Percentiles rank a stretch among this genome's conserved stretches.
Conservation (phyloP, 169 alveolate species). For the Pseudocohnilembus persalinus region DNA sequence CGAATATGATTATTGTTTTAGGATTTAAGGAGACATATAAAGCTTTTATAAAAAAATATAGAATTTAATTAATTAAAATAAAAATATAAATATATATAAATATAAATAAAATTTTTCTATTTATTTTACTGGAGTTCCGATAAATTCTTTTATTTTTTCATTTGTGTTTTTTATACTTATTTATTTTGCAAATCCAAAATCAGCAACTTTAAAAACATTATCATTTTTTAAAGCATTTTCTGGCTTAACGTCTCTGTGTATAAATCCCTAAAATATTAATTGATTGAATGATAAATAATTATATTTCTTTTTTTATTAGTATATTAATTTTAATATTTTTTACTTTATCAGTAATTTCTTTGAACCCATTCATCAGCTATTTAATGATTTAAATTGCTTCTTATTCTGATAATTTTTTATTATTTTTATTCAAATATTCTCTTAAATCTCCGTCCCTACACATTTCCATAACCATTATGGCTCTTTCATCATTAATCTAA, state of each 20-base stretch:
- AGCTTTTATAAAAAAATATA: background rate
- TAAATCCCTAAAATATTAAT: constrained; percentile 8
- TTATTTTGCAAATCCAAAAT: constrained; percentile 39
- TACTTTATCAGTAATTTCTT: constrained; percentile 9
- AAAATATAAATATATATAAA: no score
- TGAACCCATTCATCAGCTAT: constrained; percentile 18
- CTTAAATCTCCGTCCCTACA: constrained; percentile 33
- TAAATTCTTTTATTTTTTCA: constrained; percentile 23
- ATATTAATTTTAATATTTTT: no score
- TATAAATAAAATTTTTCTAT: no score
- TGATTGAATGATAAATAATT: no score
- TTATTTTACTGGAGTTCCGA: constrained; percentile 36
- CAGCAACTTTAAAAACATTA: constrained; percentile 14
- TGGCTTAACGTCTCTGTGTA: constrained; percentile 37
- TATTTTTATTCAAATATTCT: constrained; percentile 1
- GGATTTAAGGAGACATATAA: background rate
- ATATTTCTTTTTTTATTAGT: no score
- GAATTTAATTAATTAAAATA: no score
- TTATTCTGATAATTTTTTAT: background rate
- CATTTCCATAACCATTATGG: constrained; percentile 13
- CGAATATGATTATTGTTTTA: background rate
- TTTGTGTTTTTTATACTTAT: background rate
- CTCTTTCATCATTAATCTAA: background rate
- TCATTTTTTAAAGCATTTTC: constrained; percentile 21
- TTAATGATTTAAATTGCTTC: constrained; percentile 3